Base-by-base conservation (phyloP, 805 yeast species). In the Zygoascus tannicola region DNA sequence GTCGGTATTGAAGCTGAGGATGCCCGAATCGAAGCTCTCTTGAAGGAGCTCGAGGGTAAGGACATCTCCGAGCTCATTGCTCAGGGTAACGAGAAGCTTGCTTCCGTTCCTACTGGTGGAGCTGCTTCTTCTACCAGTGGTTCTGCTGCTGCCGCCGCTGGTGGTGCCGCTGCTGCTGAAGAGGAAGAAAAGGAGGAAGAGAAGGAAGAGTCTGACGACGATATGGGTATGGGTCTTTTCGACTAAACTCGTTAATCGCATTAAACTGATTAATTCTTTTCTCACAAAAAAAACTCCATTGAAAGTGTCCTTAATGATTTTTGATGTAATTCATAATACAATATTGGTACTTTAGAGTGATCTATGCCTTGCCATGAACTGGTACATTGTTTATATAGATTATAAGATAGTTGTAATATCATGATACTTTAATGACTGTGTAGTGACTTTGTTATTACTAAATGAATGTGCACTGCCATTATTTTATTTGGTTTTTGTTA, bases 21-120 rank as follows among this genome's bases (percentile, higher is more conserved):
- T 64, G 77, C 82, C 67, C 85, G 87, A 71, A 73, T 92, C 67
- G 70, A 84, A 60, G 61, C 82, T 60, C 79, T 92, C 64, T 71
- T 92, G 62, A 60, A 83, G 59, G 84, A 92, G 64, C 76, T 92
- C 62, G 92, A 86, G 70, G 98, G 97, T 72, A 92, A 92, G 81
- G 65, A 84, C 66, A 77, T 85, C 62, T 78, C 73, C 59, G 95
- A 85, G 62, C 80, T 92, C 73, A 80, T 92, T 62, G 83, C 94
- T 62, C 92, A 80, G 75, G 98, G 98, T 78, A 73, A 83, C 73
- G 73, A 82, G 74, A 92, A 92, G 79, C 85, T 92, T 68, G 94
- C 97, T 60, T 80, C 97, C 58, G 94, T 90, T 57, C 97, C 97
- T 72, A 63, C 96, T 64, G 97, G 96, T 70, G 97, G 95, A 74